These are phyloP conservation scores for Chrysoporthe puriensis DNA, from an alignment of 2,329 filamentous ascomycete species.

Conservation along the genomic window DNA sequence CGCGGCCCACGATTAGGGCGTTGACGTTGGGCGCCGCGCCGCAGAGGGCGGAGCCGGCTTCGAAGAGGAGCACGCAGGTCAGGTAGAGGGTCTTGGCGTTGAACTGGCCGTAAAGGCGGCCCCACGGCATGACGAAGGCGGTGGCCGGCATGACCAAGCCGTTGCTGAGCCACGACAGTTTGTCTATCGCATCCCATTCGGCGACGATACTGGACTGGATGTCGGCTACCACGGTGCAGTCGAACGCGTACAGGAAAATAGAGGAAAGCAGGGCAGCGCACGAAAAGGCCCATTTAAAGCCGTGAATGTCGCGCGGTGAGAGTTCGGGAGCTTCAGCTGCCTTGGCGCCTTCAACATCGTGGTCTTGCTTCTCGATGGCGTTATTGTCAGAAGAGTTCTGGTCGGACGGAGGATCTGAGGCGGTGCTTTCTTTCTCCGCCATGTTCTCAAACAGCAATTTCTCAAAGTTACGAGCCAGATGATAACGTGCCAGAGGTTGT, in stretches of 20 bases:
- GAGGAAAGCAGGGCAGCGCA: neutral
- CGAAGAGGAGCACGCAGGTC: constrained; percentile 30
- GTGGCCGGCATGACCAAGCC: constrained; percentile 36
- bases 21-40: constrained; percentile 46
- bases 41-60: constrained; percentile 39
- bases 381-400: no score
- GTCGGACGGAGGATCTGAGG: no score
- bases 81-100: constrained; percentile 45
- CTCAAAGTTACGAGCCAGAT: no score
- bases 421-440: no score
- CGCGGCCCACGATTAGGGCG: constrained; percentile 49
- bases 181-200: constrained; percentile 35
- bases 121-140: no score
- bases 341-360: no score
- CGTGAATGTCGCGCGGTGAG: no score
- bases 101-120: constrained; percentile 40
- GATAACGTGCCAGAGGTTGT: no score
- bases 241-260: constrained; percentile 29
- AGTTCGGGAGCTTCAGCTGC: no score
- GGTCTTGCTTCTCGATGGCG: no score
- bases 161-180: constrained; percentile 41
- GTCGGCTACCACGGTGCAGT: constrained; percentile 45
- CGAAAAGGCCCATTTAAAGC: no score
- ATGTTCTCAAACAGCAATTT: no score
- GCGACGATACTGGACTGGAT: constrained; percentile 46